Percentiles rank a stretch among this genome's conserved stretches.
These are phyloP conservation scores for Cucurbita pepo DNA, from an alignment of 306 rosid genomes.

Conservation along the genomic window DNA sequence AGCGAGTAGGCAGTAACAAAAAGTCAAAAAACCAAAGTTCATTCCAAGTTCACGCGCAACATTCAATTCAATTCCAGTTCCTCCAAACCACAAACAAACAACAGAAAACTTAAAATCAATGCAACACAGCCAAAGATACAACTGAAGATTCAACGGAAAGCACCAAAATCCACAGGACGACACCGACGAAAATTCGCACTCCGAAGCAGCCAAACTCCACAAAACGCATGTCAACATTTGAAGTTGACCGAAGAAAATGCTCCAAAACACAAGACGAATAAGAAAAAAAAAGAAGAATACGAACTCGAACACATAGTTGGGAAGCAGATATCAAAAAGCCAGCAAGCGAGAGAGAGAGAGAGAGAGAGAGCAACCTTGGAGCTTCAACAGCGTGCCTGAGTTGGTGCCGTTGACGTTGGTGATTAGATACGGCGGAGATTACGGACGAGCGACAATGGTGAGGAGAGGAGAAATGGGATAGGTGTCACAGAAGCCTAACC, in stretches of 20 bases:
- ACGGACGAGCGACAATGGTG: slow-evolving; percentile 15
- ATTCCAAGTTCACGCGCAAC: not conserved
- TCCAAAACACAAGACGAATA: not conserved
- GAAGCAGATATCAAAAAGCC: not conserved
- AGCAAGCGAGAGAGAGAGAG: not conserved
- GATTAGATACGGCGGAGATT: slow-evolving; percentile 7
- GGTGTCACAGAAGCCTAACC: not conserved
- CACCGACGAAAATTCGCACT: not conserved
- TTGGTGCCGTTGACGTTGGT: slow-evolving; percentile 3
- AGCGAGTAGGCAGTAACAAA: not conserved
- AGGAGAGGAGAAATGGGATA: slow-evolving; percentile 17
- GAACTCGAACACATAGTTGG: not conserved
- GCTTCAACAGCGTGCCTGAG: not conserved
- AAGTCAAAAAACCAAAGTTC: not conserved
- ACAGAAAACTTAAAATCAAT: not conserved
- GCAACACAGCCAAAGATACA: not conserved
- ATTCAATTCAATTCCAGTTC: not conserved
- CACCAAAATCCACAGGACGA: not conserved
- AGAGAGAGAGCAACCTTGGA: slow-evolving; percentile 22
- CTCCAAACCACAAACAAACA: not conserved
- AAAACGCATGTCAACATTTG: not conserved
- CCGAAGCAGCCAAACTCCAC: not conserved
- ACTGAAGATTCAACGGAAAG: not conserved
- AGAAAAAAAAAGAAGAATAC: not conserved
- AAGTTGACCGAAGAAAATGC: not conserved